These are phyloP conservation scores for Holtermanniella nyarrowii DNA, from an alignment of 768 basidiomycete species.

Conservation along the genomic window DNA sequence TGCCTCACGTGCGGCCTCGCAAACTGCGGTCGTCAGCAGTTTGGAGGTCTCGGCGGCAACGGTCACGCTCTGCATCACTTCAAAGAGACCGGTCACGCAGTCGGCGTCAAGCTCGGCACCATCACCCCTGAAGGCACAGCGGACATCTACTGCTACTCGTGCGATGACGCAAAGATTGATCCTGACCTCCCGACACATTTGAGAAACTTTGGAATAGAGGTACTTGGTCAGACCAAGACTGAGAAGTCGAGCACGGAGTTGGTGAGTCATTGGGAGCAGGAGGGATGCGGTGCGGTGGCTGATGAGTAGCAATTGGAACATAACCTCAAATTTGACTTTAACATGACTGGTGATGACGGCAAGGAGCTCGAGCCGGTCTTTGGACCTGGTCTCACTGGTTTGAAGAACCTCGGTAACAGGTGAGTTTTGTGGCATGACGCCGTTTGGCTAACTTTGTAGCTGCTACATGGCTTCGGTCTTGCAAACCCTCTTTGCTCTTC, in stretches of 20 bases:
- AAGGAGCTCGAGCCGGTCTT: slow-evolving; percentile 77
- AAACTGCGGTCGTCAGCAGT: slow-evolving; percentile 79
- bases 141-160: slow-evolving; percentile 91
- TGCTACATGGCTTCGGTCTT: slow-evolving; percentile 96
- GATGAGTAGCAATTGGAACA: slow-evolving; percentile 77
- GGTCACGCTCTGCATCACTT: slow-evolving; percentile 80
- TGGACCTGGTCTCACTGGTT: slow-evolving; percentile 78
- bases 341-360: slow-evolving; percentile 74
- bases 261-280: slow-evolving; percentile 44
- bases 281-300: not conserved
- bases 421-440: slow-evolving; percentile 19
- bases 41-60: slow-evolving; percentile 71
- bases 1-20: slow-evolving; percentile 84
- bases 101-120: slow-evolving; percentile 88
- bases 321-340: slow-evolving; percentile 89
- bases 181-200: slow-evolving; percentile 66
- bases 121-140: slow-evolving; percentile 90
- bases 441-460: slow-evolving; percentile 42
- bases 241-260: slow-evolving; percentile 96
- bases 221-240: slow-evolving; percentile 71
- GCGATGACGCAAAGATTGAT: slow-evolving; percentile 72
- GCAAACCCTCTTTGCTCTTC: slow-evolving; percentile 73
- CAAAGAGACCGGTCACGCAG: slow-evolving; percentile 58
- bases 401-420: slow-evolving; percentile 89
- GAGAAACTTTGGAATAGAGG: slow-evolving; percentile 73